Base-by-base conservation (phyloP, 495 filamentous ascomycete species). In the Polyplosphaeria fusca region DNA sequence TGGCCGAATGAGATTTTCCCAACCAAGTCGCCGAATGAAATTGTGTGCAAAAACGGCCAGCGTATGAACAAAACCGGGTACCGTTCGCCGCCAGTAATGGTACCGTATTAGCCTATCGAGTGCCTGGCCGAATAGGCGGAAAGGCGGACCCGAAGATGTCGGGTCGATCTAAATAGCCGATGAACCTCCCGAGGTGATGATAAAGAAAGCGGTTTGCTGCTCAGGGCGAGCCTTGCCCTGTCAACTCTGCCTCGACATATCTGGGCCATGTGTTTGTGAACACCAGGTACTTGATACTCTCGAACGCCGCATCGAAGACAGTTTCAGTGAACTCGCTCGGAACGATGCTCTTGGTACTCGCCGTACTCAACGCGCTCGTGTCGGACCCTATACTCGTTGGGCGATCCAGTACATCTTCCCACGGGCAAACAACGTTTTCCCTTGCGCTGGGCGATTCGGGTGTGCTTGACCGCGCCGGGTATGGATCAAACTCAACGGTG, bases 261-360 rank as follows among this genome's bases (percentile, higher is more conserved):
- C 64, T 14, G 27, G 64, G 52, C 68, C 68, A 71, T 2, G 68
- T 69, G 43, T 71, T 71, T 1, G 67, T 71, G 44, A 66, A 65
- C 0, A 71, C 68, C 4, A 69, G 47, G 26, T 67, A 69, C 49
- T 67, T 69, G 38, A 71, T 63, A 18, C 59, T 66, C 38, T 60
- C 58, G 20, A 57, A 64, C 3, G 68, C 68, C 18, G 58, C 47
- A 30, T 69, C 68, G 46, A 71, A 71, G 0, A 71, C 54, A 12
- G 56, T 25, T 20, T 55, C 58, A 13, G 46, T 48, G 41, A 68
- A 67, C 12, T 60, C 47, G 24, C 48, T 50, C 18, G 60, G 64
- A 16, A 66, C 60, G 59, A 62, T 30, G 40, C 49, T 62, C 50
- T 41, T 42, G 0, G 45, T 45, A n/a, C 51, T 60, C 22, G 55